These are phyloP conservation scores for Cercospora sp. DNA, from an alignment of 2,329 filamentous ascomycete species.

Conservation along the genomic window DNA sequence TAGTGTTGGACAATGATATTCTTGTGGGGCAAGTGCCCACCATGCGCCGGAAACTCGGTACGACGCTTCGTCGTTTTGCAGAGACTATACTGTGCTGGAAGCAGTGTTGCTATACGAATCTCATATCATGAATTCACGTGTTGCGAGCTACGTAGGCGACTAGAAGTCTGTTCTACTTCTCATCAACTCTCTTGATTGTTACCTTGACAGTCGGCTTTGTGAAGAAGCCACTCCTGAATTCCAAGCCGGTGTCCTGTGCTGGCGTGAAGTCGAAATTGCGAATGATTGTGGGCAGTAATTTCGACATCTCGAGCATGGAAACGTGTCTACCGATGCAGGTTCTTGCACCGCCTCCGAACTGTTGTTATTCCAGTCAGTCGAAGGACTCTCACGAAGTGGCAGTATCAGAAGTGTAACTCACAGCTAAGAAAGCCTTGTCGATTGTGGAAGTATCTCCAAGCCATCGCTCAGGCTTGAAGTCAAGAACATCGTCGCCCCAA, in stretches of 20 bases:
- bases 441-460: constrained; percentile 33
- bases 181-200: background rate
- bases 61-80: background rate
- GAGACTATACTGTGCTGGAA: background rate
- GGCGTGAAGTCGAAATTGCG: background rate
- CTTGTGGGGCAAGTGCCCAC: too few relatives aligned
- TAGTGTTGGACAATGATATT: too few relatives aligned
- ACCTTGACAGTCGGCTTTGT: background rate
- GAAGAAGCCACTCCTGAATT: background rate
- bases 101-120: background rate
- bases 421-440: background rate
- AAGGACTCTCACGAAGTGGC: background rate
- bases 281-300: background rate
- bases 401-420: background rate
- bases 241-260: background rate
- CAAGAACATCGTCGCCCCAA: constrained; percentile 48
- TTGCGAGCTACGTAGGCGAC: too few relatives aligned
- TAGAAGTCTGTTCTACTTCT: background rate
- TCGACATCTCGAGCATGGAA: background rate
- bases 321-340: background rate
- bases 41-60: too few relatives aligned
- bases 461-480: constrained; percentile 52
- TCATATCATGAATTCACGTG: too few relatives aligned
- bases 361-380: background rate
- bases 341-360: background rate